phyloP scores from a whole-genome alignment of 495 filamentous ascomycete genomes.

The Aspergillus ellipticus region DNA sequence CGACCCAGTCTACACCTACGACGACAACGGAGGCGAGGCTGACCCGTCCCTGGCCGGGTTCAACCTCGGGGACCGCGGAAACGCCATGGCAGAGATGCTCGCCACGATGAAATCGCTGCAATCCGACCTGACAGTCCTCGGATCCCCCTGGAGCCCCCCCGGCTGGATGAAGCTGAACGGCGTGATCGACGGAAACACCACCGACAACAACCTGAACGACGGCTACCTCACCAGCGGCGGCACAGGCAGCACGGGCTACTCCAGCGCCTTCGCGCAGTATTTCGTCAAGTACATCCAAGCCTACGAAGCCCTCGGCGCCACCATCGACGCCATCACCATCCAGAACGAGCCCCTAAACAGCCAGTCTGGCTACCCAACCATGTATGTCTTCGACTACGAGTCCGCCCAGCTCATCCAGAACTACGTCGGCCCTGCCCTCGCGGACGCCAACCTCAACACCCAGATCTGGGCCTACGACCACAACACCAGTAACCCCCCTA shows the following conservation, averaged over 20 bases:
- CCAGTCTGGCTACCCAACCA: slow-evolving; percentile 49
- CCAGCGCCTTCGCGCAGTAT: slow-evolving; percentile 46
- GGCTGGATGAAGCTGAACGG: slow-evolving; percentile 58
- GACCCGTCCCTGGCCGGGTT: slow-evolving; percentile 43
- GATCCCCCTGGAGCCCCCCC: slow-evolving; percentile 51
- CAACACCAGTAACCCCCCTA: slow-evolving; percentile 43
- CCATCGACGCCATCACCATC: slow-evolving; percentile 52
- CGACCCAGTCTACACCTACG: slow-evolving; percentile 49
- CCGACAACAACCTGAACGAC: slow-evolving; percentile 50
- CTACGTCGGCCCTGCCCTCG: slow-evolving; percentile 46
- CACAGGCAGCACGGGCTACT: slow-evolving; percentile 31
- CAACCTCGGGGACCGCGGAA: slow-evolving; percentile 46
- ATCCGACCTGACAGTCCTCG: slow-evolving; percentile 44
- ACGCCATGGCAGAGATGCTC: slow-evolving; percentile 44
- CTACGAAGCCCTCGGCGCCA: slow-evolving; percentile 37
- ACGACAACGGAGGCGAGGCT: slow-evolving; percentile 38
- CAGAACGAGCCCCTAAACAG: slow-evolving; percentile 57
- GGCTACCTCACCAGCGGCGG: slow-evolving; percentile 25
- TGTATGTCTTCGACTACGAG: slow-evolving; percentile 52
- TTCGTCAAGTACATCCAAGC: slow-evolving; percentile 56
- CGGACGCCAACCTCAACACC: slow-evolving; percentile 37
- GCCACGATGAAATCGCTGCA: slow-evolving; percentile 26
- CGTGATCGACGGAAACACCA: slow-evolving; percentile 43
- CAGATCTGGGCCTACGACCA: slow-evolving; percentile 55
- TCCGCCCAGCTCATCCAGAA: slow-evolving; percentile 44